A percentile compares a stretch with the other conserved stretches of the same genome.
These are phyloP conservation scores for Cymodocea nodosa DNA, from an alignment of 116 monocot genomes.

Conservation along the genomic window DNA sequence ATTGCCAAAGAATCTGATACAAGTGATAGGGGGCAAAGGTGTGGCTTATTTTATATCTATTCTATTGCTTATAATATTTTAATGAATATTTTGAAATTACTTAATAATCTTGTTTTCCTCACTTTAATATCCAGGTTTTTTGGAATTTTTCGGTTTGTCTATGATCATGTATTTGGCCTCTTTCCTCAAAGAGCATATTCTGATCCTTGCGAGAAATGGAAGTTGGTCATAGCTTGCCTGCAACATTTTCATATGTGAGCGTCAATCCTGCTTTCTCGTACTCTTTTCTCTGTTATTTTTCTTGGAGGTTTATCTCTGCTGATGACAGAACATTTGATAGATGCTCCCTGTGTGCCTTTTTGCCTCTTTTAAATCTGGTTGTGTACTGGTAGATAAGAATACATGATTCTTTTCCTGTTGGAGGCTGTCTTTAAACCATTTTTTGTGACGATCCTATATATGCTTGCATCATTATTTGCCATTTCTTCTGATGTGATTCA, in stretches of 20 bases:
- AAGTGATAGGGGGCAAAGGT: slow-evolving; percentile 80
- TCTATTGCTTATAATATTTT: background rate
- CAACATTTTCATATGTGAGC: slow-evolving; percentile 81
- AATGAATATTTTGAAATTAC: slow-evolving; percentile 1
- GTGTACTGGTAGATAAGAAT: no score
- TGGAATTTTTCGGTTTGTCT: slow-evolving; percentile 90
- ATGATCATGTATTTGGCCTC: slow-evolving; percentile 88
- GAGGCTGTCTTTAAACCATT: no score
- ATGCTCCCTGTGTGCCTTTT: no score
- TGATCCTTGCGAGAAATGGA: slow-evolving; percentile 88
- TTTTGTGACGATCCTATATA: no score
- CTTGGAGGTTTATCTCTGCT: no score
- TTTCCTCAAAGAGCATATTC: slow-evolving; percentile 92
- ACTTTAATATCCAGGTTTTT: slow-evolving; percentile 46
- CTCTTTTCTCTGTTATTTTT: background rate
- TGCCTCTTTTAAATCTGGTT: no score
- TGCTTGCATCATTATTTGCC: no score
- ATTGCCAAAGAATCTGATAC: slow-evolving; percentile 84
- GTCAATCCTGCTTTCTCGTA: background rate
- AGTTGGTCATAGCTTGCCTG: slow-evolving; percentile 72
- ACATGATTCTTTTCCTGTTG: no score
- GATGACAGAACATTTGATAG: no score
- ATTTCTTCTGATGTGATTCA: no score
- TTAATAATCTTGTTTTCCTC: background rate
- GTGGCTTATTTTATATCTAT: background rate